Evolutionary conservation across 192 early-diverging fungal species (phyloP), one percentile per base, ranked within the genome.

Genomic region (Chytriomyces sp.): DNA sequence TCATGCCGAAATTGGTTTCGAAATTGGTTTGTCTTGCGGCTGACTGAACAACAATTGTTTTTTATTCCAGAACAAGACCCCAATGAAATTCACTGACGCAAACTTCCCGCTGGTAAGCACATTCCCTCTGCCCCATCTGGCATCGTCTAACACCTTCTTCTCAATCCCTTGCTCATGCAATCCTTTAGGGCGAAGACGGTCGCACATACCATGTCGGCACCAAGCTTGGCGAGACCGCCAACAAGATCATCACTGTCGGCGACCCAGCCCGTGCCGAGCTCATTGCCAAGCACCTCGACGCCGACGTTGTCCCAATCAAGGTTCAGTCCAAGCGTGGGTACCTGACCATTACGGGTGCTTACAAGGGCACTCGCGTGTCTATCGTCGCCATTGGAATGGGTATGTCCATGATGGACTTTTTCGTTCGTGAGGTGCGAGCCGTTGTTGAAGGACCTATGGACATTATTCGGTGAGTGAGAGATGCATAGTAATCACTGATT

Each of bases 371-470:
- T 2, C 93, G 93, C 11, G 86, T 97, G 5, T 88, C 88, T 43
- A 93, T 97, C 53, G 87, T 96, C 48, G 94, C 96, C 20, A 96
- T 97, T 61, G 89, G 89, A 7, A 93, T 92, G 91, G 96, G 96
- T 18, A 79, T 88, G 18, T 81, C 91, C 4, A 95, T 94, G 91
- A 94, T 94, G 90, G 96, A 97, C 80, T 93, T 97, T 71, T 92
- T 97, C 75, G 89, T 97, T 18, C 88, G 96, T 24, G 96, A 98
- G 81, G 86, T 88, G 24, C 87, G 96, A 49, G 92, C 93, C 47
- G 90, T 94, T 5, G 88, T 91, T 6, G 77, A 87, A 10, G 96
- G 96, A 0, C 91, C 92, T 4, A 69, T 98, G 76, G 75, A 85
- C 13, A 93, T 97, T 24, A 89, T 95, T 60, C 83, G 95, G 75